Evolutionary conservation across 768 basidiomycete species (phyloP).

Genomic region (Rhizopogon salebrosus): DNA sequence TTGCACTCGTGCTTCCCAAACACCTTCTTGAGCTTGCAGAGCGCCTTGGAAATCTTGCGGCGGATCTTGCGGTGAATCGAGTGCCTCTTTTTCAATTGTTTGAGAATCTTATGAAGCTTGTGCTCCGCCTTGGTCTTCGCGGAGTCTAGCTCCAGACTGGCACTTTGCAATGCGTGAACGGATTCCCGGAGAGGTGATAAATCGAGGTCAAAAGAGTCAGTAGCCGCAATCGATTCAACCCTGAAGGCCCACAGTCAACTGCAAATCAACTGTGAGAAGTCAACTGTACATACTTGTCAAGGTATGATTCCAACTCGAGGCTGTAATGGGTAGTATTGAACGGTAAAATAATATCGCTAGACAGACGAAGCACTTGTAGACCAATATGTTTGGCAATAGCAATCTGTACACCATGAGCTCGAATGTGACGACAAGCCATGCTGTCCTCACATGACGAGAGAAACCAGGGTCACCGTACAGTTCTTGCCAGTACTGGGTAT

Average conservation of each 20-base stretch:
- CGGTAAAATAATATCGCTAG: constrained; percentile 52
- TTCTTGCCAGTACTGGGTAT: constrained; percentile 55
- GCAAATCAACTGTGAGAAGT: not conserved
- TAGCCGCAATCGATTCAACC: constrained; percentile 21
- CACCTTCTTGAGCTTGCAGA: constrained; percentile 32
- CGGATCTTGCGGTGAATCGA: constrained; percentile 13
- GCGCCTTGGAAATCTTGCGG: constrained; percentile 21
- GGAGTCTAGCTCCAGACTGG: constrained; percentile 50
- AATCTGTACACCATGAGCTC: constrained; percentile 27
- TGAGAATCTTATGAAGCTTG: constrained; percentile 41
- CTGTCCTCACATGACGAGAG: constrained; percentile 42
- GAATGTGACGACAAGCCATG: not conserved
- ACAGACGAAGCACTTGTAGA: constrained; percentile 47
- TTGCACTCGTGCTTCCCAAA: constrained; percentile 25
- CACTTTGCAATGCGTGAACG: constrained; percentile 39
- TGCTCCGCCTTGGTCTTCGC: constrained; percentile 53
- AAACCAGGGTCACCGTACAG: constrained; percentile 63
- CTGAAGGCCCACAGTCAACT: constrained; percentile 11
- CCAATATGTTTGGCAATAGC: constrained; percentile 58
- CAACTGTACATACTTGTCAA: constrained; percentile 38
- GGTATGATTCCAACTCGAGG: constrained; percentile 46
- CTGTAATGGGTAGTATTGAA: constrained; percentile 69
- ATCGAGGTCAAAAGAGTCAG: constrained; percentile 23
- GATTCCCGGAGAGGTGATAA: constrained; percentile 41
- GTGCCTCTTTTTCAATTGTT: constrained; percentile 27